Evolutionary conservation across 352 stramenopile species (phyloP).

Genomic region (Elongisporangium undulatum): DNA sequence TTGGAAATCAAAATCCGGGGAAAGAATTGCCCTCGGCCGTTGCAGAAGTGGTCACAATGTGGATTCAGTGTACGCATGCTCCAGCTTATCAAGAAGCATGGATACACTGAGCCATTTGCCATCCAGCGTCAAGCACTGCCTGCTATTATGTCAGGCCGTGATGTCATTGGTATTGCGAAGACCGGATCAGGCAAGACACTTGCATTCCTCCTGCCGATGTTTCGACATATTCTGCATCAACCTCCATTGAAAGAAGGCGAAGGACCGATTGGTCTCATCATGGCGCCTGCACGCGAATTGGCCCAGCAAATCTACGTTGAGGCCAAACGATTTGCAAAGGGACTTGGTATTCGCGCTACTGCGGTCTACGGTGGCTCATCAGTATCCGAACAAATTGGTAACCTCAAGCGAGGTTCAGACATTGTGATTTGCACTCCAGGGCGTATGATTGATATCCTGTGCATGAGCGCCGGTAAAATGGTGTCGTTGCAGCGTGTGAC

Average conservation of each 20-base stretch:
- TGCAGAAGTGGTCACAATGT: conserved; percentile 97
- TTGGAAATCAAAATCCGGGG: conserved; percentile 97
- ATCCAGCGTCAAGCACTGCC: conserved; percentile 97
- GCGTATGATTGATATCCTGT: conserved; percentile 99
- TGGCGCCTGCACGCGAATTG: conserved; percentile 97
- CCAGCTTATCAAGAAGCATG: conserved; percentile 91
- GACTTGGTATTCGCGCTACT: conserved; percentile 88
- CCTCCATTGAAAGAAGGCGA: conserved; percentile 90
- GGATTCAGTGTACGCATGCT: conserved; percentile 96
- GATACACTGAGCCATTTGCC: conserved; percentile 94
- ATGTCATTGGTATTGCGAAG: conserved; percentile 99
- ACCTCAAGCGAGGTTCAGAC: conserved; percentile 97
- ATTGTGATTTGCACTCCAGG: conserved; percentile 99
- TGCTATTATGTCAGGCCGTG: conserved; percentile 97
- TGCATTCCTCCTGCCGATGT: conserved; percentile 91
- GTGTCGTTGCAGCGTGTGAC: conserved; percentile 95
- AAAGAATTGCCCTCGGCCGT: conserved; percentile 92
- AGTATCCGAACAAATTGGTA: conserved; percentile 98
- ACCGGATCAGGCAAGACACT: conserved; percentile 93
- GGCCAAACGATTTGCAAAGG: conserved; percentile 92
- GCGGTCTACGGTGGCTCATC: conserved; percentile 94
- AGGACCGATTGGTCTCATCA: conserved; percentile 97
- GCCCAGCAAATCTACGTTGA: conserved; percentile 98
- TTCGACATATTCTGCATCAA: conserved; percentile 95
- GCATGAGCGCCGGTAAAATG: conserved; percentile 96